Base-by-base conservation (phyloP, 2,329 filamentous ascomycete genomes). In the Fusarium fujikuroi region DNA sequence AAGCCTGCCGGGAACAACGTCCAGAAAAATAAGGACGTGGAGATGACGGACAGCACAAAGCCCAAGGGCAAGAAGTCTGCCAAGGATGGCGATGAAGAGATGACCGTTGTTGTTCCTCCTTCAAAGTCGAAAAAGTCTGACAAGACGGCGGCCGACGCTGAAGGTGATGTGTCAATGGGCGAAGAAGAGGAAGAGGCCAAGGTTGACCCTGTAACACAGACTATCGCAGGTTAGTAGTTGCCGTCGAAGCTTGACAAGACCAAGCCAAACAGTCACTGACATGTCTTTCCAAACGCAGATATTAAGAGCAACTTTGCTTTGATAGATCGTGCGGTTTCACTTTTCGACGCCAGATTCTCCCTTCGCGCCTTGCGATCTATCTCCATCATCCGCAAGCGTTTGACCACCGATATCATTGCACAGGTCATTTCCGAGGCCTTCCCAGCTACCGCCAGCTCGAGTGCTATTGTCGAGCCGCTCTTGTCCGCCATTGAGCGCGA, bases 261-360 rank as follows among this genome's bases (percentile, higher is more conserved):
- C 25, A 42, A 25, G 50, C n/a, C 52, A 47, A 49, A 32, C 67
- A 63, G 52, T 59, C 12, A 63, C 77, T 80, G 63, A 80, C 69
- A 43, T 53, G 43, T 44, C n/a, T 34, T 37, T 40, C 36, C 72
- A 32, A 30, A 56, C 64, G 43, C 80, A 98, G 96, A 98, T 83
- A 97, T 99, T 85, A 96, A 95, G 85, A 92, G 90, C 87, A 98
- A 97, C 85, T 98, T 98, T 81, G 90, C 91, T 59, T 89, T 99
- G 74, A 89, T 99, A 80, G 95, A 98, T 80, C 93, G 95, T 79
- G 96, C 95, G 75, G 95, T 99, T 74, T 88, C 92, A 74, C 91
- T 97, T 78, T 99, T 98, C 83, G 96, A 99, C 84, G 91, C 95
- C 67, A 92, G 96, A 86, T 99, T 98, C 85, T 94, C 95, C 64